A percentile compares a stretch with the other conserved stretches of the same genome.
phyloP scores from a whole-genome alignment of 2,329 filamentous ascomycete species.

The Sporothrix pseudoabietina region DNA sequence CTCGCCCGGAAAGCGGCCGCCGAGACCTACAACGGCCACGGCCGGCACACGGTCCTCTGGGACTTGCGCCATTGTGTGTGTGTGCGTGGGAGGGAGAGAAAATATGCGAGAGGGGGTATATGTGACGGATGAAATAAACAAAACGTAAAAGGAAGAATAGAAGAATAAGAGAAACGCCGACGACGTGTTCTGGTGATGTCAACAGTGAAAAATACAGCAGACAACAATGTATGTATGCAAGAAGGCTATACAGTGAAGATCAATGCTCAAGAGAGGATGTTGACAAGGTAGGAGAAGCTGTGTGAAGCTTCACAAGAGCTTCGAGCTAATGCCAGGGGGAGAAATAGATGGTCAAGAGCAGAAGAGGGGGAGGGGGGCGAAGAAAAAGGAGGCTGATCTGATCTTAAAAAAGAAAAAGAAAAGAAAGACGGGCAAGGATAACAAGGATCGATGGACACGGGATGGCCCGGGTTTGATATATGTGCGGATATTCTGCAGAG shows the following conservation, averaged over 20 bases:
- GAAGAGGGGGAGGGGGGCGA: not conserved
- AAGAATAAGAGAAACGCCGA: not conserved
- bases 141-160: not conserved
- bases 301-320: not conserved
- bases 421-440: not conserved
- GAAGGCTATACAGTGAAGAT: not conserved
- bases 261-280: not conserved
- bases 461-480: constrained; percentile 9
- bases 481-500: not conserved
- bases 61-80: constrained; percentile 24
- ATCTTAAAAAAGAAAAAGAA: not conserved
- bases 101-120: not conserved
- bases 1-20: constrained; percentile 44
- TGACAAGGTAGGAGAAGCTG: not conserved
- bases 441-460: not conserved
- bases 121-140: not conserved
- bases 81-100: not conserved
- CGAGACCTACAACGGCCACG: constrained; percentile 45
- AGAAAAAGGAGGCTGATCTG: not conserved
- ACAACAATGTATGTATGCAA: not conserved
- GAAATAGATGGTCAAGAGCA: not conserved
- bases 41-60: constrained; percentile 35
- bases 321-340: constrained; percentile 7
- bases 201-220: not conserved
- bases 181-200: not conserved